Conservation (phyloP, 169 alveolate genomes). For the Plasmodium vinckei region DNA sequence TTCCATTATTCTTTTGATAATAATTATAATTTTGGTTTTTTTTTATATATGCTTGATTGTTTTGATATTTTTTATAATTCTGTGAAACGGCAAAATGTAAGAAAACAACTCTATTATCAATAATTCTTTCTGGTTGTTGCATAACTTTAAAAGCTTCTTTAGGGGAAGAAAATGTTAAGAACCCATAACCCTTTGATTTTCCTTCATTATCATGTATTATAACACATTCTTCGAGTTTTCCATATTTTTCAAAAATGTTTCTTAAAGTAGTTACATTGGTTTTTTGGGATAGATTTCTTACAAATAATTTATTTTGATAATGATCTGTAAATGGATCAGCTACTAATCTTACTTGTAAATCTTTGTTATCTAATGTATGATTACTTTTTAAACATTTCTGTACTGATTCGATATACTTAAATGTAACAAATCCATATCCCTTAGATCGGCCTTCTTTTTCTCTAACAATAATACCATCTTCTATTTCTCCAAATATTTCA, state of each 20-base stretch:
- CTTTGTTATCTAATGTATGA: slow-evolving; percentile 78
- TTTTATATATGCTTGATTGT: slow-evolving; percentile 52
- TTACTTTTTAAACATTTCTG: slow-evolving; percentile 76
- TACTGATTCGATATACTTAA: slow-evolving; percentile 83
- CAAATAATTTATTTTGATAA: slow-evolving; percentile 82
- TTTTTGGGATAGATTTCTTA: slow-evolving; percentile 82
- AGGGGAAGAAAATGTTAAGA: slow-evolving; percentile 77
- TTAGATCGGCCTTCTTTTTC: slow-evolving; percentile 86
- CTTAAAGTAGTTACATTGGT: slow-evolving; percentile 80
- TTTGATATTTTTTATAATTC: slow-evolving; percentile 70
- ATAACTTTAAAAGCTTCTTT: slow-evolving; percentile 83
- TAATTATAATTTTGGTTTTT: slow-evolving; percentile 44
- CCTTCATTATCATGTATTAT: slow-evolving; percentile 83
- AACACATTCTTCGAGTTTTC: slow-evolving; percentile 83
- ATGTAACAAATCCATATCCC: slow-evolving; percentile 89
- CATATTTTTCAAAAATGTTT: slow-evolving; percentile 79
- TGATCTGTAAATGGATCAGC: slow-evolving; percentile 81
- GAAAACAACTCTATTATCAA: slow-evolving; percentile 84
- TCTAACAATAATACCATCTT: slow-evolving; percentile 85
- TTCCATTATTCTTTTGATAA: slow-evolving; percentile 51
- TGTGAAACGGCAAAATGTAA: slow-evolving; percentile 81
- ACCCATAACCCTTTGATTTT: slow-evolving; percentile 83
- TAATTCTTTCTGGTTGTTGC: slow-evolving; percentile 83
- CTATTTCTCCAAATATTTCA: slow-evolving; percentile 82
- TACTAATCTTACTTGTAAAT: slow-evolving; percentile 79